A percentile compares a stretch with the other conserved stretches of the same genome.
These are phyloP conservation scores for Tolypocladium nubicola DNA, from an alignment of 2,329 filamentous ascomycete genomes.

Conservation along the genomic window DNA sequence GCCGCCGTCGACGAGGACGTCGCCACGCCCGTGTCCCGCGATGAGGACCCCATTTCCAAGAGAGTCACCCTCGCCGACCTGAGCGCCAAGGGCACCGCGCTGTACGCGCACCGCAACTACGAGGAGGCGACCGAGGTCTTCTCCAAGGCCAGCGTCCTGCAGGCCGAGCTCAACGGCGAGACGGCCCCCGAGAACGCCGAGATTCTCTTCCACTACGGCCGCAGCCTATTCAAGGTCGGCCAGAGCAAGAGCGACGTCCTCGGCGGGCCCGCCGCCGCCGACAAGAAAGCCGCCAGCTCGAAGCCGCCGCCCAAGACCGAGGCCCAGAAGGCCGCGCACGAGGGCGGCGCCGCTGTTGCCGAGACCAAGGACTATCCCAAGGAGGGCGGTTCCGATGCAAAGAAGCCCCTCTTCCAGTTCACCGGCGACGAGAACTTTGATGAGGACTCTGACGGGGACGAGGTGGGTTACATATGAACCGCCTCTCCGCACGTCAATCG, in stretches of 20 bases:
- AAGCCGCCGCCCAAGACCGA: constrained; percentile 29
- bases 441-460: constrained; percentile 55
- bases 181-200: constrained; percentile 85
- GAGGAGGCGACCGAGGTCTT: constrained; percentile 78
- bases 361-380: constrained; percentile 27
- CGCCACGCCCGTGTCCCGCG: constrained; percentile 17
- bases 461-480: constrained; percentile 28
- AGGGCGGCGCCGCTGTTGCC: constrained; percentile 32
- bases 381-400: constrained; percentile 24
- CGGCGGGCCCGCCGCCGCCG: constrained; percentile 62
- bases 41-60: constrained; percentile 36
- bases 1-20: constrained; percentile 6
- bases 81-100: constrained; percentile 66
- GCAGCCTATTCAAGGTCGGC: constrained; percentile 86
- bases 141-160: constrained; percentile 78
- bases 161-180: constrained; percentile 86
- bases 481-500: not conserved
- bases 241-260: constrained; percentile 92
- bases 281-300: constrained; percentile 33
- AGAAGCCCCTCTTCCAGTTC: constrained; percentile 83
- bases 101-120: constrained; percentile 86
- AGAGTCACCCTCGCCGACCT: constrained; percentile 66
- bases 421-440: constrained; percentile 91
- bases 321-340: constrained; percentile 32
- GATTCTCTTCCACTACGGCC: constrained; percentile 87